phyloP scores from a whole-genome alignment of 2,329 filamentous ascomycete species.

The Ophiostoma pallidulum region DNA sequence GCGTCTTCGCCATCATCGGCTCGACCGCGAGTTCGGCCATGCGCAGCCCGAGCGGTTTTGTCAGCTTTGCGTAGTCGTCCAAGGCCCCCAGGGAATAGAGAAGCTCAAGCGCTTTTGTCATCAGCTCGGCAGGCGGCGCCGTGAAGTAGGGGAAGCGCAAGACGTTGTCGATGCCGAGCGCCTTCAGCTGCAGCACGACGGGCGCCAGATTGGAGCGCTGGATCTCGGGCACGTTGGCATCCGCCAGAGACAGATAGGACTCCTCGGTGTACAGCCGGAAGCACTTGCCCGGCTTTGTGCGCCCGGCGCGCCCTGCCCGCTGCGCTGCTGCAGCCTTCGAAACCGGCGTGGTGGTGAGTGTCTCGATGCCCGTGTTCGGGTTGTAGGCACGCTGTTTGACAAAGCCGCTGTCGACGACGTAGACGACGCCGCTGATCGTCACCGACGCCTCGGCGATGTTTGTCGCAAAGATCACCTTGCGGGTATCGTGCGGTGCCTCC shows the following conservation, averaged over 20 bases:
- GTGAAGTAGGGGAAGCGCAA: slow-evolving; percentile 84
- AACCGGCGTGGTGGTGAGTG: slow-evolving; percentile 68
- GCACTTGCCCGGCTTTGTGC: slow-evolving; percentile 86
- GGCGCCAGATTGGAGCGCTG: slow-evolving; percentile 86
- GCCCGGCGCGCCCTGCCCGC: slow-evolving; percentile 78
- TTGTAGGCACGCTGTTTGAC: slow-evolving; percentile 85
- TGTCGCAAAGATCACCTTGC: slow-evolving; percentile 88
- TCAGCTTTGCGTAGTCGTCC: slow-evolving; percentile 84
- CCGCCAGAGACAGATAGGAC: slow-evolving; percentile 52
- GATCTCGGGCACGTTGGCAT: slow-evolving; percentile 77
- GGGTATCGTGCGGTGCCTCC: slow-evolving; percentile 65
- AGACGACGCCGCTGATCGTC: slow-evolving; percentile 85
- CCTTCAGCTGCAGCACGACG: slow-evolving; percentile 83
- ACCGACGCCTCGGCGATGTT: slow-evolving; percentile 96
- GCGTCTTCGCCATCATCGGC: slow-evolving; percentile 88
- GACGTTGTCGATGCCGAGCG: slow-evolving; percentile 89
- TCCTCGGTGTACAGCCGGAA: slow-evolving; percentile 84
- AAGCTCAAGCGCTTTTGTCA: slow-evolving; percentile 78
- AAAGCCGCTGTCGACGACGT: slow-evolving; percentile 83
- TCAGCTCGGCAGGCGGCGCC: slow-evolving; percentile 71
- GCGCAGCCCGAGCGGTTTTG: slow-evolving; percentile 71
- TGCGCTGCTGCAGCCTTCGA: slow-evolving; percentile 92
- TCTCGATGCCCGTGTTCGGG: slow-evolving; percentile 76
- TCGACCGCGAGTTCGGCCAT: slow-evolving; percentile 93
- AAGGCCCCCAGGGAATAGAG: slow-evolving; percentile 79